These are phyloP conservation scores for Acer saccharum DNA, from an alignment of 345 rosid species.

Conservation along the genomic window DNA sequence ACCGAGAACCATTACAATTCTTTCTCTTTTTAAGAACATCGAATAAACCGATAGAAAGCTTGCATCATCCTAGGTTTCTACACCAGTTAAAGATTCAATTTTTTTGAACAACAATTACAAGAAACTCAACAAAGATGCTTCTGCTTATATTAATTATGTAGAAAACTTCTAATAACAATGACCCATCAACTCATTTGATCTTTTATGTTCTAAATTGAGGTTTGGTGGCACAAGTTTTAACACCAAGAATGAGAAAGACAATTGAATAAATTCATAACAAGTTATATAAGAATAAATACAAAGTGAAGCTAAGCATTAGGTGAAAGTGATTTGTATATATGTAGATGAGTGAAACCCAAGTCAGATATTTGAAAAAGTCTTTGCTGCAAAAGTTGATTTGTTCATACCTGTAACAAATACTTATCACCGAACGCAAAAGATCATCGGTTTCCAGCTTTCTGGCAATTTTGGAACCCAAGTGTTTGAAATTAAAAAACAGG, in stretches of 20 bases:
- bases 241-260: conserved; percentile 20
- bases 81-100: too few relatives aligned
- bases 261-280: conserved; percentile 22
- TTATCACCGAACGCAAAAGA: conserved; percentile 53
- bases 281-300: conserved; percentile 33
- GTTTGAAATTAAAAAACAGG: neutral
- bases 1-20: too few relatives aligned
- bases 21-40: too few relatives aligned
- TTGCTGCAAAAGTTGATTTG: conserved; percentile 30
- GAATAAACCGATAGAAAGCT: too few relatives aligned
- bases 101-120: too few relatives aligned
- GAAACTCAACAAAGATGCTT: too few relatives aligned
- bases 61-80: too few relatives aligned
- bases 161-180: too few relatives aligned
- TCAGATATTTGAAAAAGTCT: conserved; percentile 32
- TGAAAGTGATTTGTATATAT: conserved; percentile 30
- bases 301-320: conserved; percentile 57
- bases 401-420: conserved; percentile 43
- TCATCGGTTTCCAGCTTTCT: conserved; percentile 35
- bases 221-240: conserved; percentile 29
- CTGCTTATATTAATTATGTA: too few relatives aligned
- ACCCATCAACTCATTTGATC: too few relatives aligned
- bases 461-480: conserved; percentile 10
- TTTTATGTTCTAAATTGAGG: neutral
- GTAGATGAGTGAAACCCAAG: conserved; percentile 62